Evolutionary conservation across 257 asterid species (phyloP).

Genomic region (Ligustrum vulgare): DNA sequence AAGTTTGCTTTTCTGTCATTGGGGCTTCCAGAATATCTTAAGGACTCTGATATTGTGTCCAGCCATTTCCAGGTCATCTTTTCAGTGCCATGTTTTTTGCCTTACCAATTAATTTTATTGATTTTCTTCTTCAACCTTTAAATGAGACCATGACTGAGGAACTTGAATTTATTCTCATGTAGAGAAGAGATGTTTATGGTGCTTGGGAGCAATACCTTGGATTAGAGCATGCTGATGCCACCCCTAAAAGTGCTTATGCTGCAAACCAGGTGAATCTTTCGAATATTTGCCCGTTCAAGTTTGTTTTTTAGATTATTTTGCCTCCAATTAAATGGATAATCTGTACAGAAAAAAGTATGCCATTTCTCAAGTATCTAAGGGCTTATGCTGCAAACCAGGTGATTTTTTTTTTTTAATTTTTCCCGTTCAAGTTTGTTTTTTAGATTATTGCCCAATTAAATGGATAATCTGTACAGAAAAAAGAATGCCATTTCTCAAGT

Average conservation of each 20-base stretch:
- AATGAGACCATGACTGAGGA: background rate
- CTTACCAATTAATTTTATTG: conserved; percentile 1
- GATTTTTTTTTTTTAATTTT: conserved; percentile 1
- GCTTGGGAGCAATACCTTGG: conserved; percentile 99
- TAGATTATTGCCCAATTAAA: background rate
- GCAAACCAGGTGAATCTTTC: conserved; percentile 60
- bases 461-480: background rate
- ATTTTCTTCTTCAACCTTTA: background rate
- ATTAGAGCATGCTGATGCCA: conserved; percentile 87
- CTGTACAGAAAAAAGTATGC: background rate
- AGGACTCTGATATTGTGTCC: conserved; percentile 75
- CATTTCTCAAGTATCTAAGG: conserved; percentile 26
- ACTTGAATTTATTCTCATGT: conserved; percentile 25
- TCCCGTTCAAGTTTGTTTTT: background rate
- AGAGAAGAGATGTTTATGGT: conserved; percentile 60
- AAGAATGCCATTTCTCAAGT: background rate
- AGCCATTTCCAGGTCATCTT: conserved; percentile 77
- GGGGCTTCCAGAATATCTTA: conserved; percentile 94
- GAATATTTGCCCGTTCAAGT: background rate
- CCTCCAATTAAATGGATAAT: background rate
- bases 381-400: conserved; percentile 79
- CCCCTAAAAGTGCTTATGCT: conserved; percentile 72
- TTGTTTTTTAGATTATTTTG: background rate
- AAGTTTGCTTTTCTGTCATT: conserved; percentile 82
- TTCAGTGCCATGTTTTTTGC: background rate